phyloP scores from a whole-genome alignment of 2,329 filamentous ascomycete genomes.

The Elsinoe arachidis region DNA sequence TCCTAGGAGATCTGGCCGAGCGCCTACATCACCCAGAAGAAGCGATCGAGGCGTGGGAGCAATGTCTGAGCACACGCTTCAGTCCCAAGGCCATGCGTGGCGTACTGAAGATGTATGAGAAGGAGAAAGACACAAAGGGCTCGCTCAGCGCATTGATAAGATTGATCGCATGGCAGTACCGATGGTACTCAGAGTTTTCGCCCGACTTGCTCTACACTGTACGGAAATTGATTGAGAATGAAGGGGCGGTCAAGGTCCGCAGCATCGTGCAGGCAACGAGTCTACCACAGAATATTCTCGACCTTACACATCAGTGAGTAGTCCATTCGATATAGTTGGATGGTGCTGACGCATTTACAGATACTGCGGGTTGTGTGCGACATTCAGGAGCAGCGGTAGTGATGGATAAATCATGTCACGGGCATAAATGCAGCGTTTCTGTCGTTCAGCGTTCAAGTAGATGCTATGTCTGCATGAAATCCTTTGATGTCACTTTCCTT shows the following conservation, averaged over 20 bases:
- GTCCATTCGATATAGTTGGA: too few relatives aligned
- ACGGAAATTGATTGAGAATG: slow-evolving; percentile 88
- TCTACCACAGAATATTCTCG: slow-evolving; percentile 82
- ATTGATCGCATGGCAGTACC: slow-evolving; percentile 94
- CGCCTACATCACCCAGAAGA: slow-evolving; percentile 87
- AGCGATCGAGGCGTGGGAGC: slow-evolving; percentile 84
- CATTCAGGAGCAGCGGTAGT: slow-evolving; percentile 88
- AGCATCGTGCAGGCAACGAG: slow-evolving; percentile 96
- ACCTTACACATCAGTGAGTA: slow-evolving; percentile 70
- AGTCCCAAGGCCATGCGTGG: slow-evolving; percentile 86
- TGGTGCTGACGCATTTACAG: too few relatives aligned
- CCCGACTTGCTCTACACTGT: slow-evolving; percentile 81
- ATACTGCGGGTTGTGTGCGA: slow-evolving; percentile 88
- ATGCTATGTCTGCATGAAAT: not conserved
- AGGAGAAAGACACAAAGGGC: slow-evolving; percentile 67
- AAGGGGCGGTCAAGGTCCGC: slow-evolving; percentile 92
- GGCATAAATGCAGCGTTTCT: not conserved
- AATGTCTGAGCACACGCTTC: slow-evolving; percentile 79
- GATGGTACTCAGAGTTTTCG: slow-evolving; percentile 99
- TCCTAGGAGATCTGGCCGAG: slow-evolving; percentile 84
- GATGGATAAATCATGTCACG: slow-evolving; percentile 50
- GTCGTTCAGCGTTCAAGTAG: not conserved
- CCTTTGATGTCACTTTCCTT: too few relatives aligned
- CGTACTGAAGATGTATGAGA: slow-evolving; percentile 70
- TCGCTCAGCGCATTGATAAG: slow-evolving; percentile 80